Evolutionary conservation across 768 basidiomycete species (phyloP).

Genomic region (Lactarius pseudohatsudake): DNA sequence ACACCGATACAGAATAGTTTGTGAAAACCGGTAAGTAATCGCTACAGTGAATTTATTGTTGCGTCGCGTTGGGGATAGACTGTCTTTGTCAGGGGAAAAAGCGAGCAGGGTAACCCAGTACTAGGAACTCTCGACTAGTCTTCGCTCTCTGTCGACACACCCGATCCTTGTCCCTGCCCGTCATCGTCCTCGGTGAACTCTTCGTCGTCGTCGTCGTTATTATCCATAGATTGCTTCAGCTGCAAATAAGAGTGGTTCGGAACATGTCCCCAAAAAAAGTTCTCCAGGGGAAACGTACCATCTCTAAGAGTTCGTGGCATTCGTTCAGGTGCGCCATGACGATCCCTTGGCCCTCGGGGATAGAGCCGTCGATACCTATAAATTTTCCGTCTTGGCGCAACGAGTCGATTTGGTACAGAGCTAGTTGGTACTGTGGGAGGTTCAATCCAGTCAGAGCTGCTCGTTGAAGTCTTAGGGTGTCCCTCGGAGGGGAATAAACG

Average conservation of each 20-base stretch:
- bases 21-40: conserved; percentile 4
- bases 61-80: neutral
- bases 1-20: conserved; percentile 21
- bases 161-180: conserved; percentile 22
- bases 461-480: neutral
- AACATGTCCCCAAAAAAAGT: neutral
- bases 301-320: conserved; percentile 93
- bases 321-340: conserved; percentile 95
- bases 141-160: conserved; percentile 23
- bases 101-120: neutral
- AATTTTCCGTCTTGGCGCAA: conserved; percentile 94
- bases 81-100: neutral
- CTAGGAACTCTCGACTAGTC: conserved; percentile 3
- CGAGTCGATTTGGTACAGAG: conserved; percentile 92
- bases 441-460: conserved; percentile 13
- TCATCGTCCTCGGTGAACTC: conserved; percentile 32
- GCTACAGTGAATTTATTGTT: conserved; percentile 14
- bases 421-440: conserved; percentile 77
- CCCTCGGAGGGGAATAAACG: conserved; percentile 34
- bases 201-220: conserved; percentile 35
- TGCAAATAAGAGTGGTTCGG: conserved; percentile 31
- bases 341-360: conserved; percentile 96
- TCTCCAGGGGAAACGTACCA: conserved; percentile 55
- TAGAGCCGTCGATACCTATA: conserved; percentile 77
- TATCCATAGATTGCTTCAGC: conserved; percentile 83